Percentiles rank a stretch among this genome's conserved stretches.
Evolutionary conservation across 345 rosid genomes (phyloP).

Genomic region (Arabis hirsuta): DNA sequence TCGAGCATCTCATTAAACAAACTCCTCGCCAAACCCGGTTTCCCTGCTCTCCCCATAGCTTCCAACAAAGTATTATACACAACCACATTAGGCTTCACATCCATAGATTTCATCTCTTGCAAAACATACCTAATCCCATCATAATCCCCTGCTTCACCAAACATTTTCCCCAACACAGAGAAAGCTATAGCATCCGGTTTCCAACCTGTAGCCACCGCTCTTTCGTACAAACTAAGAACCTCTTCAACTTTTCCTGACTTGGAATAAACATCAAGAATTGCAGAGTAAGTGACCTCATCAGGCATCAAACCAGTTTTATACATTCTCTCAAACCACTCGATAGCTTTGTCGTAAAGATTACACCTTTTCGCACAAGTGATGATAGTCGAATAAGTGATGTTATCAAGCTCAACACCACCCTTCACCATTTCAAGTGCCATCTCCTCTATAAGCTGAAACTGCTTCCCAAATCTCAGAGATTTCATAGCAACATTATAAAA

Average conservation of each 20-base stretch:
- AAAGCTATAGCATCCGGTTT: constrained; percentile 78
- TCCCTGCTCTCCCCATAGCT: constrained; percentile 88
- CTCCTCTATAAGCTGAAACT: constrained; percentile 78
- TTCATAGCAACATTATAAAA: constrained; percentile 85
- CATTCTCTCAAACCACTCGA: constrained; percentile 95
- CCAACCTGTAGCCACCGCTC: constrained; percentile 94
- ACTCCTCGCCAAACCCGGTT: constrained; percentile 87
- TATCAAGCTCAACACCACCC: constrained; percentile 76
- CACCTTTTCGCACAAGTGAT: constrained; percentile 88
- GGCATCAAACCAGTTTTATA: constrained; percentile 93
- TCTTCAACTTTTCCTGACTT: constrained; percentile 83
- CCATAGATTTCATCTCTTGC: constrained; percentile 79
- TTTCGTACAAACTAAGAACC: constrained; percentile 84
- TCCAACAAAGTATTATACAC: constrained; percentile 86
- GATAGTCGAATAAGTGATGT: constrained; percentile 92
- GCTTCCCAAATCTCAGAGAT: constrained; percentile 83
- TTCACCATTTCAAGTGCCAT: constrained; percentile 86
- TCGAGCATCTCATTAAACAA: constrained; percentile 81
- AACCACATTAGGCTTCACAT: constrained; percentile 79
- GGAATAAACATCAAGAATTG: constrained; percentile 81
- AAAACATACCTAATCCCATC: constrained; percentile 94
- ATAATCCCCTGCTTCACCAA: constrained; percentile 86
- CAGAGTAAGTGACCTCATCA: constrained; percentile 91
- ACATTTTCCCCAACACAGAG: constrained; percentile 88
- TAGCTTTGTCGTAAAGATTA: constrained; percentile 69